phyloP scores from a whole-genome alignment of 2,329 filamentous ascomycete species.

The Apiospora aurea region DNA sequence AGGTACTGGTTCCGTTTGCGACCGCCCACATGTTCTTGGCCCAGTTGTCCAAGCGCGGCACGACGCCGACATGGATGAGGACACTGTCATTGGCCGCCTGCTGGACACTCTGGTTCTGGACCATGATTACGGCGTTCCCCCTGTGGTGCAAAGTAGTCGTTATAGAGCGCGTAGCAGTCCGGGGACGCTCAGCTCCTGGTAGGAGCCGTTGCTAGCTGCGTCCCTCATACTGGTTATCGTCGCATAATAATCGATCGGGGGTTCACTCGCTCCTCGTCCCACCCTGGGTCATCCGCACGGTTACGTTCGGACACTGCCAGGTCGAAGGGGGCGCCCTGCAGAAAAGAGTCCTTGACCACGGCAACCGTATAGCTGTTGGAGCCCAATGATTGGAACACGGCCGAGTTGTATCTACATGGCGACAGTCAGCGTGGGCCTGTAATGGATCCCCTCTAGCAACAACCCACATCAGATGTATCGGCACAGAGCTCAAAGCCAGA shows the following conservation, averaged over 20 bases:
- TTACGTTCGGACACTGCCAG: conserved; percentile 31
- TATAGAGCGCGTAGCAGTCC: conserved; percentile 31
- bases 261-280: conserved; percentile 29
- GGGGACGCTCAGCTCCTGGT: conserved; percentile 29
- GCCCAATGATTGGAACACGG: conserved; percentile 32
- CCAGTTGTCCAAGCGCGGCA: conserved; percentile 34
- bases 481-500: conserved; percentile 30
- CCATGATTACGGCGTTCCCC: conserved; percentile 33
- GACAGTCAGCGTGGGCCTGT: background rate
- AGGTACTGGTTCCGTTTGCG: conserved; percentile 31
- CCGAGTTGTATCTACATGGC: conserved; percentile 31
- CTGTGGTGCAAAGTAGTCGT: conserved; percentile 32
- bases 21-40: conserved; percentile 40
- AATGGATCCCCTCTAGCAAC: background rate
- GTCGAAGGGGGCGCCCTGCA: conserved; percentile 28
- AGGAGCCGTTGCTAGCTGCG: conserved; percentile 27
- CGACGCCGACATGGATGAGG: conserved; percentile 32
- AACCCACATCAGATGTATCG: conserved; percentile 32
- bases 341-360: conserved; percentile 32
- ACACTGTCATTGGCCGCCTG: conserved; percentile 27
- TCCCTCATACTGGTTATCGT: conserved; percentile 30
- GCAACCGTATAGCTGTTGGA: conserved; percentile 32
- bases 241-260: conserved; percentile 25
- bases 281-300: conserved; percentile 27
- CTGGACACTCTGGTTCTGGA: conserved; percentile 30